A percentile compares a stretch with the other conserved stretches of the same genome.
phyloP scores from a whole-genome alignment of 2,329 filamentous ascomycete species.

The Ascochyta viciae-villosae region DNA sequence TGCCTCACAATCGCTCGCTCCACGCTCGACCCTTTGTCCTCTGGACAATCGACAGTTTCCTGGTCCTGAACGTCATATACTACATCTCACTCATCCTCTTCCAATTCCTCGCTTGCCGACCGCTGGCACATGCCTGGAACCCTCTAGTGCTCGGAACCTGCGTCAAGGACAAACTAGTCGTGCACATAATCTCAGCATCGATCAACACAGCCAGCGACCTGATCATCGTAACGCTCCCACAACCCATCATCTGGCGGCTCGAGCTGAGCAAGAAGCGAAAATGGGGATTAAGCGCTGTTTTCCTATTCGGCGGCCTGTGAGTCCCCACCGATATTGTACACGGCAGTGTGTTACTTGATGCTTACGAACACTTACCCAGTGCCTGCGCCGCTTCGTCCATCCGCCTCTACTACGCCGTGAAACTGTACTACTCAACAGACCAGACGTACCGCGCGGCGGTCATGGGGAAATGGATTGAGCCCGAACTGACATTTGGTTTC shows the following conservation, averaged over 20 bases:
- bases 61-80: conserved; percentile 24
- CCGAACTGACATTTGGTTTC: conserved; percentile 26
- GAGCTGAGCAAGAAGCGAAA: conserved; percentile 18
- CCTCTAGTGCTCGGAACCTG: conserved; percentile 15
- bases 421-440: conserved; percentile 16
- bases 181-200: conserved; percentile 24
- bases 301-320: conserved; percentile 22
- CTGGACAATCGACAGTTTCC: conserved; percentile 18
- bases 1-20: conserved; percentile 8
- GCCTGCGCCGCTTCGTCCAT: conserved; percentile 19
- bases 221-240: conserved; percentile 25
- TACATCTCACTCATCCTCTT: conserved; percentile 26
- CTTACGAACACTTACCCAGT: conserved; percentile 1
- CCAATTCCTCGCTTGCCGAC: conserved; percentile 27
- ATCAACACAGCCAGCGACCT: conserved; percentile 31
- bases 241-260: conserved; percentile 27
- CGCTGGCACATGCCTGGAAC: conserved; percentile 25
- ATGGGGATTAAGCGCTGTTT: conserved; percentile 21
- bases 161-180: conserved; percentile 18
- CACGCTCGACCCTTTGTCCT: conserved; percentile 1
- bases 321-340: neutral
- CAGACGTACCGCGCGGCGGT: conserved; percentile 18
- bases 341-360: too few relatives aligned
- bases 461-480: conserved; percentile 27
- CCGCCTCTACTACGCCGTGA: conserved; percentile 22